Percentiles rank a stretch among this genome's conserved stretches.
phyloP scores from a whole-genome alignment of 148 eudicot genomes.

The Polygonum aviculare region DNA sequence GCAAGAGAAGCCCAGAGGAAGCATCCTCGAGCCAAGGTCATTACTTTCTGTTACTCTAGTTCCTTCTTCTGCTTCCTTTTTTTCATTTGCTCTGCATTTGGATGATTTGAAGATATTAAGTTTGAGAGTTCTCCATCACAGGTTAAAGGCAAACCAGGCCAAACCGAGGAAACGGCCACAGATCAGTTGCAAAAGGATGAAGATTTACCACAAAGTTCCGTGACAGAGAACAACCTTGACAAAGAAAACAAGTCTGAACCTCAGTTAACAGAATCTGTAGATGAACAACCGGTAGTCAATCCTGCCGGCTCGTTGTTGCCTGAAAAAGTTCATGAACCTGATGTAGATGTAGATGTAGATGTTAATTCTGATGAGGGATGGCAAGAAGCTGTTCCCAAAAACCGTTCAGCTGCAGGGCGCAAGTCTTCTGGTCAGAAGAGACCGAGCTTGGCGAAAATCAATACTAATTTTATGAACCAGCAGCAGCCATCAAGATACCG shows the following conservation, averaged over 20 bases:
- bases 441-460: constrained; percentile 70
- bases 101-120: constrained; percentile 5
- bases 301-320: constrained; percentile 17
- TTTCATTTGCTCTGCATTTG: background rate
- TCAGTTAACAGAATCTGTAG: constrained; percentile 26
- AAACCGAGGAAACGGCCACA: constrained; percentile 28
- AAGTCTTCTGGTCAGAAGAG: constrained; percentile 55
- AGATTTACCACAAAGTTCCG: constrained; percentile 23
- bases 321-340: constrained; percentile 28
- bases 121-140: constrained; percentile 19
- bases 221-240: constrained; percentile 40
- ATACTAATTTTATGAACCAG: constrained; percentile 57
- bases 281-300: constrained; percentile 25
- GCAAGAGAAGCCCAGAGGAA: constrained; percentile 90
- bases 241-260: constrained; percentile 62
- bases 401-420: constrained; percentile 55
- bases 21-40: constrained; percentile 90
- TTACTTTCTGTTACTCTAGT: constrained; percentile 8
- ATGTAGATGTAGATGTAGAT: constrained; percentile 18
- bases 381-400: constrained; percentile 91
- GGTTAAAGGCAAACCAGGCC: constrained; percentile 66
- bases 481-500: constrained; percentile 39
- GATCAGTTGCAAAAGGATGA: constrained; percentile 52
- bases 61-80: background rate
- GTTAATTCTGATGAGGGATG: constrained; percentile 84